A percentile compares a stretch with the other conserved stretches of the same genome.
Conservation (phyloP, 2,329 filamentous ascomycete genomes). For the Trichoderma sp. region DNA sequence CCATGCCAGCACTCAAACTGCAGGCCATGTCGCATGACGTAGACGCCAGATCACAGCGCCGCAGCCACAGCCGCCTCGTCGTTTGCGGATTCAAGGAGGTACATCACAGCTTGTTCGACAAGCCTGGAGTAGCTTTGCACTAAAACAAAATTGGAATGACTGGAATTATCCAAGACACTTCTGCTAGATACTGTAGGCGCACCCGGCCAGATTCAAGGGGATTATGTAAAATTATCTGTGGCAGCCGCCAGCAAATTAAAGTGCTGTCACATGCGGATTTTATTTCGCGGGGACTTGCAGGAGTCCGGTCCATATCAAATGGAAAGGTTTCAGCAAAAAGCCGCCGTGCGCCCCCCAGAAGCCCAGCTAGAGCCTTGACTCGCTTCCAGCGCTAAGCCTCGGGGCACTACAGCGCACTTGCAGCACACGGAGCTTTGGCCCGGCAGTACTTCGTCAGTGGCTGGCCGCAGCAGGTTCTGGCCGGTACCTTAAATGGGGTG, state of each 20-base stretch:
- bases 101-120: background rate
- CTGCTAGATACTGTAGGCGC: background rate
- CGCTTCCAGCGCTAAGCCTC: conserved; percentile 14
- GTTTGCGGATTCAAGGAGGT: background rate
- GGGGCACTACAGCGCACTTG: conserved; percentile 1
- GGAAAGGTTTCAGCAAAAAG: conserved; percentile 2
- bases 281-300: conserved; percentile 8
- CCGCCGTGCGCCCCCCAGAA: background rate
- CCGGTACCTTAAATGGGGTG: conserved; percentile 10
- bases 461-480: background rate
- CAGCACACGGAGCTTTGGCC: background rate
- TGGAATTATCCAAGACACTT: background rate
- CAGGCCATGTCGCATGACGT: conserved; percentile 19
- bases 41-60: background rate
- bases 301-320: background rate
- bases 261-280: conserved; percentile 9
- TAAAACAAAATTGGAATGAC: background rate
- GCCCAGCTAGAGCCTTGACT: conserved; percentile 1
- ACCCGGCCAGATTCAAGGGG: background rate
- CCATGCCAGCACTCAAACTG: background rate
- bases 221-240: background rate
- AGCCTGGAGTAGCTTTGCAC: background rate
- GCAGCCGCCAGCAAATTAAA: background rate
- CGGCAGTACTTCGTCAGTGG: background rate
- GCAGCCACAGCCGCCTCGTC: background rate